These are phyloP conservation scores for Gossypioides kirkii DNA, from an alignment of 345 rosid species.

Conservation along the genomic window DNA sequence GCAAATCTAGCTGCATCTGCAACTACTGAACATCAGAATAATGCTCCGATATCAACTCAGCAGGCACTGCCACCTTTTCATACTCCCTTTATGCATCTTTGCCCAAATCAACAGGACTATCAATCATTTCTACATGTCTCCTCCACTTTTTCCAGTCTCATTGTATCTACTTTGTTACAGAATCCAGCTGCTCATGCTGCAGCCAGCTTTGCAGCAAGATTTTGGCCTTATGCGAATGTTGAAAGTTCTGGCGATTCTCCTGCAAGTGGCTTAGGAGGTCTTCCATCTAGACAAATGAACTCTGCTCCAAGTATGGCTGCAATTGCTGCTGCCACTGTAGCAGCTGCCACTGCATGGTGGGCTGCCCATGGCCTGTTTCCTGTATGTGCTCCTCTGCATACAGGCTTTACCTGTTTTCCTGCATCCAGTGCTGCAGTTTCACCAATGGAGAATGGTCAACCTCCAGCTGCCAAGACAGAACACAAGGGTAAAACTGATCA, in stretches of 20 bases:
- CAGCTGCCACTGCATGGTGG: conserved; percentile 99
- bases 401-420: conserved; percentile 49
- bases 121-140: conserved; percentile 63
- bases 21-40: conserved; percentile 41
- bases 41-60: conserved; percentile 33
- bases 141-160: conserved; percentile 64
- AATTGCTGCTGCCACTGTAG: conserved; percentile 84
- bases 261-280: conserved; percentile 31
- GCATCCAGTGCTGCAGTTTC: conserved; percentile 39
- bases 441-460: conserved; percentile 34
- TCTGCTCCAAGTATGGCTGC: conserved; percentile 61
- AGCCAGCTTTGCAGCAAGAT: conserved; percentile 74
- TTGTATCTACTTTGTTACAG: conserved; percentile 65
- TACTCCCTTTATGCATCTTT: conserved; percentile 37
- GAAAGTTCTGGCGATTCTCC: conserved; percentile 50
- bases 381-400: conserved; percentile 57
- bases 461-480: conserved; percentile 25
- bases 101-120: conserved; percentile 56
- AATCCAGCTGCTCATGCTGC: conserved; percentile 85
- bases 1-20: conserved; percentile 51
- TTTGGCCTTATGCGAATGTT: conserved; percentile 61
- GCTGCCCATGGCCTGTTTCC: conserved; percentile 88
- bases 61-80: conserved; percentile 54
- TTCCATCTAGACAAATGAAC: conserved; percentile 38
- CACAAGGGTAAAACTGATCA: conserved; percentile 30